These are phyloP conservation scores for Simplicillium aogashimaense DNA, from an alignment of 2,329 filamentous ascomycete genomes.

Conservation along the genomic window DNA sequence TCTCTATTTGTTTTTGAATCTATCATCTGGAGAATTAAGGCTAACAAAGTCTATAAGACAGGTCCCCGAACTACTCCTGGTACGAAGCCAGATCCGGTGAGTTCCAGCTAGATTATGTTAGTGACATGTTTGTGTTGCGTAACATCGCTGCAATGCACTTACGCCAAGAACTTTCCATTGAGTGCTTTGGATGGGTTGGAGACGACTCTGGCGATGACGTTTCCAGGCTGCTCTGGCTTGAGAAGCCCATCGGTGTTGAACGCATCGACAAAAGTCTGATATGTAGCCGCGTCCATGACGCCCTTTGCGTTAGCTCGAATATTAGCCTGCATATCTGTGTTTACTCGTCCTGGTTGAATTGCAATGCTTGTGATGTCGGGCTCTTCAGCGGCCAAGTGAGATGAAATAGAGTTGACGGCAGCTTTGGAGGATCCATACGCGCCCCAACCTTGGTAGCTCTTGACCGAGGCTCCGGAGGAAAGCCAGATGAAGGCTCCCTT, in stretches of 20 bases:
- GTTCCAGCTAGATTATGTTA: conserved; percentile 22
- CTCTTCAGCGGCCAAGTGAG: conserved; percentile 68
- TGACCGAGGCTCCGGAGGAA: conserved; percentile 66
- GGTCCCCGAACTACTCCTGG: conserved; percentile 24
- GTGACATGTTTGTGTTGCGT: conserved; percentile 1
- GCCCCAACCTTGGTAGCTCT: conserved; percentile 63
- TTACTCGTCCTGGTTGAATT: conserved; percentile 69
- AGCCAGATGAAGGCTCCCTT: conserved; percentile 67
- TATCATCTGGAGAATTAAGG: conserved; percentile 6
- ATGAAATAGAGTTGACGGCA: conserved; percentile 68
- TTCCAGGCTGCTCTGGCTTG: conserved; percentile 72
- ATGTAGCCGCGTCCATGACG: conserved; percentile 44
- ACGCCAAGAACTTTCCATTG: conserved; percentile 68
- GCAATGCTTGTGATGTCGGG: conserved; percentile 62
- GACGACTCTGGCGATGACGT: conserved; percentile 75
- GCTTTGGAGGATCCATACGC: conserved; percentile 78
- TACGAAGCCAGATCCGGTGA: conserved; percentile 40
- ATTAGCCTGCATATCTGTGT: conserved; percentile 84
- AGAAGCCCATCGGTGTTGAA: conserved; percentile 65
- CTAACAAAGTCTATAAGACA: conserved; percentile 9
- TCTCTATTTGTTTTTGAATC: conserved; percentile 12
- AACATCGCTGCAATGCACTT: conserved; percentile 17
- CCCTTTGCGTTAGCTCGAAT: conserved; percentile 53
- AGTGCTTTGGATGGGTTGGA: conserved; percentile 54
- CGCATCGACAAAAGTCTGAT: conserved; percentile 58